phyloP scores from a whole-genome alignment of 2,329 filamentous ascomycete species.

The Pezicula neosporulosa region DNA sequence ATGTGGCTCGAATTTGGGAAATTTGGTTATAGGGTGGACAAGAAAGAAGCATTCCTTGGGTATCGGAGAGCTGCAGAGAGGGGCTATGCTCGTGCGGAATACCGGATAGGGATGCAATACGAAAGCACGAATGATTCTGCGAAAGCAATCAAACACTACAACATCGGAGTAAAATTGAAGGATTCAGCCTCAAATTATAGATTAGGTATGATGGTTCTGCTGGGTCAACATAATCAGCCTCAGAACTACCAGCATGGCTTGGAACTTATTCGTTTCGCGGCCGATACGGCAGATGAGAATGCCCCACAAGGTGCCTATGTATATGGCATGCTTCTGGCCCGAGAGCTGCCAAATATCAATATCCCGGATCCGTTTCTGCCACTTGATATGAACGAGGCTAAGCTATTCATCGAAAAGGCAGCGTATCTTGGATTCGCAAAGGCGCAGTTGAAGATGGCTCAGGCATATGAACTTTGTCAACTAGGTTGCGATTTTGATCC shows the following conservation, averaged over 20 bases:
- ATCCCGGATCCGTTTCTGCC: constrained; percentile 71
- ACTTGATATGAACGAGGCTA: constrained; percentile 68
- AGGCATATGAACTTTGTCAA: constrained; percentile 91
- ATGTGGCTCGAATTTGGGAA: constrained; percentile 99
- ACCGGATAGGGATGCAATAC: constrained; percentile 97
- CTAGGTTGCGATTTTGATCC: constrained; percentile 94
- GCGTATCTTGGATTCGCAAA: constrained; percentile 95
- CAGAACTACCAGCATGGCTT: constrained; percentile 78
- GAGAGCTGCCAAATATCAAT: constrained; percentile 86
- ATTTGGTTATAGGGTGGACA: constrained; percentile 85
- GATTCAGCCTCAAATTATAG: constrained; percentile 87
- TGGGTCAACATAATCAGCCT: constrained; percentile 87
- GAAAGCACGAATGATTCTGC: constrained; percentile 90
- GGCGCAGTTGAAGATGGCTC: constrained; percentile 95
- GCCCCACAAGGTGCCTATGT: constrained; percentile 95
- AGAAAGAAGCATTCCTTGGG: constrained; percentile 86
- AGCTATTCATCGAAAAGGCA: constrained; percentile 91
- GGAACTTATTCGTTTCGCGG: constrained; percentile 78
- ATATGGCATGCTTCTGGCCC: constrained; percentile 88
- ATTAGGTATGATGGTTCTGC: constrained; percentile 93
- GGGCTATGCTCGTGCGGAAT: constrained; percentile 85
- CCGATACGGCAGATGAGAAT: constrained; percentile 89
- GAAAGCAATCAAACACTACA: constrained; percentile 90
- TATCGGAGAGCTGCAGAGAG: constrained; percentile 84
- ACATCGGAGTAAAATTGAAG: constrained; percentile 70